Conservation (phyloP, 768 basidiomycete species). For the Mycena galopus region DNA sequence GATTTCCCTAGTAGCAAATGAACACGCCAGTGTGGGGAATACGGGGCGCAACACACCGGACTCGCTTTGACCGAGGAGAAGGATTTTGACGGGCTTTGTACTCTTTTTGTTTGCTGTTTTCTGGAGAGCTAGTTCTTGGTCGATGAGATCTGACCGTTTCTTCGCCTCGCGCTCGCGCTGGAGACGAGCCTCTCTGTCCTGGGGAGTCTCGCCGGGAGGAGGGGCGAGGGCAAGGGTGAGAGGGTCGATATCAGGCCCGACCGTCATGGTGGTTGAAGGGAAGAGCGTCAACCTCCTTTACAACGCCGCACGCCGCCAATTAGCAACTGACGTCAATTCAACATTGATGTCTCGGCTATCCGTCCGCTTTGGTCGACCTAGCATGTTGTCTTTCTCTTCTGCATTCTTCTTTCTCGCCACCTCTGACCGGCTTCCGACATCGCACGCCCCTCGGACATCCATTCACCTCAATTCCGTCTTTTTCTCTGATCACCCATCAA, state of each 20-base stretch:
- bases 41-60: slow-evolving; percentile 51
- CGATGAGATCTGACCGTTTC: slow-evolving; percentile 59
- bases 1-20: slow-evolving; percentile 61
- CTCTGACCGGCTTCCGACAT: too few relatives aligned
- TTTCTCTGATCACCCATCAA: too few relatives aligned
- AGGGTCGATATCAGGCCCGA: slow-evolving; percentile 49
- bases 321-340: too few relatives aligned
- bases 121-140: slow-evolving; percentile 56
- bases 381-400: too few relatives aligned
- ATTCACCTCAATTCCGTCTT: too few relatives aligned
- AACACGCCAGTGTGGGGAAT: not conserved
- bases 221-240: slow-evolving; percentile 54
- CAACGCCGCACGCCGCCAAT: too few relatives aligned
- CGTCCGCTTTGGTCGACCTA: not conserved
- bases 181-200: slow-evolving; percentile 48
- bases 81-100: slow-evolving; percentile 53
- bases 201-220: slow-evolving; percentile 50
- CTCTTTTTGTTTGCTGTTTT: slow-evolving; percentile 51
- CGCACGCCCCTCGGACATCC: too few relatives aligned
- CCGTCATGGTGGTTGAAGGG: not conserved
- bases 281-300: not conserved
- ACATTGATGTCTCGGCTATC: too few relatives aligned
- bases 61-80: slow-evolving; percentile 65
- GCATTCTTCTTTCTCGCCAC: too few relatives aligned
- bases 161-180: slow-evolving; percentile 56